A percentile compares a stretch with the other conserved stretches of the same genome.
These are phyloP conservation scores for Tylopilus vinaceipallidus DNA, from an alignment of 768 basidiomycete species.

Conservation along the genomic window DNA sequence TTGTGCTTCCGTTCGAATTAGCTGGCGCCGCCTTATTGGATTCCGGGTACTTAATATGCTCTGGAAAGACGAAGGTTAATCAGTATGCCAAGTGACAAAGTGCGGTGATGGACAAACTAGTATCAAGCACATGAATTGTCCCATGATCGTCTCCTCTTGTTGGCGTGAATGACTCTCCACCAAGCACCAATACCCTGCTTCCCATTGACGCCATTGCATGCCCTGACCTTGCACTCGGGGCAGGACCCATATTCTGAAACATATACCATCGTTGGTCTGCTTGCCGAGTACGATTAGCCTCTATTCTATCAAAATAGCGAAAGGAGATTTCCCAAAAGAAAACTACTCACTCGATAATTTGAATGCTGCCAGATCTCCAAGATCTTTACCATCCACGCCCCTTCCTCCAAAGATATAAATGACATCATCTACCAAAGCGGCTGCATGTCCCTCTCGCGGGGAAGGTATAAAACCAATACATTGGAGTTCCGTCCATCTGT, in stretches of 20 bases:
- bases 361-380: constrained; percentile 94
- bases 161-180: constrained; percentile 85
- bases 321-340: no score
- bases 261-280: constrained; percentile 98
- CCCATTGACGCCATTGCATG: constrained; percentile 98
- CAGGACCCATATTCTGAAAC: constrained; percentile 99
- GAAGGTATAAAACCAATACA: constrained; percentile 98
- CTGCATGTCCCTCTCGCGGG: constrained; percentile 94
- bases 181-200: constrained; percentile 86
- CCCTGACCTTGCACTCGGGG: constrained; percentile 88
- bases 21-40: constrained; percentile 42
- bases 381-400: constrained; percentile 94
- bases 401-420: constrained; percentile 97
- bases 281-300: constrained; percentile 11
- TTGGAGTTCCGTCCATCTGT: constrained; percentile 85
- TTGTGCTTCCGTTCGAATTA: constrained; percentile 25
- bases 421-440: constrained; percentile 94
- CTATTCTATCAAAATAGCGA: constrained; percentile 1
- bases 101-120: constrained; percentile 57
- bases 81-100: background rate
- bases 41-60: constrained; percentile 93
- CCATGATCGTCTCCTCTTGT: constrained; percentile 74
- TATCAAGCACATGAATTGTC: constrained; percentile 90
- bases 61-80: constrained; percentile 38
- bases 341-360: constrained; percentile 85